Evolutionary conservation across 2,329 filamentous ascomycete species (phyloP), one percentile per base, ranked within the genome.

Genomic region (Aureobasidium pullulans): DNA sequence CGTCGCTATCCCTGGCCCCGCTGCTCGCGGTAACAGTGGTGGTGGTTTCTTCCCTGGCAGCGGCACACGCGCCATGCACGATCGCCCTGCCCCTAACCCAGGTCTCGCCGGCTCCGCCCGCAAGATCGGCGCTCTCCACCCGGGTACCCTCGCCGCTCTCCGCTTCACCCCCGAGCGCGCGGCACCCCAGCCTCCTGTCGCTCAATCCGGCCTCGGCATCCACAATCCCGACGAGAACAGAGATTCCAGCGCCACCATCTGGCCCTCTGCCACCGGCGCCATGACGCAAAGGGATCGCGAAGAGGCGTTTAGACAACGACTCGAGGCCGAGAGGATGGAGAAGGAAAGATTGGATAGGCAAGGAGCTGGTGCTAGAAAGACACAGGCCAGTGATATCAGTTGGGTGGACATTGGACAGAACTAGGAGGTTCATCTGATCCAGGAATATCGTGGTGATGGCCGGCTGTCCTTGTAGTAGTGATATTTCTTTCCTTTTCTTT

Each of bases 21-120:
- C 43, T 64, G 67, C 52, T 15, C 62, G 56, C 53, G 58, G 57
- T 15, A 57, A 48, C 32, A 77, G 77, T 43, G 79, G 85, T 50
- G 80, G 87, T 67, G 78, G 82, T 44, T 72, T 72, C 68, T 73
- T 72, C 63, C 71, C 71, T 15, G 69, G 69, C 48, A 63, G 54
- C 10, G 54, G 54, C 13, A 57, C 54, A 31, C 54, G 54, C n/a
- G 54, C 54, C 32, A 47, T 57, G 8, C 43, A 57, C 23, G 43
- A 57, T 15, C 54, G 54, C 10, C 47, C 47, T 11, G 13, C 6
- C 16, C 49, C 49, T 9, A 36, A 34, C 29, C 37, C 50, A 9
- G 50, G 37, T 15, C 39, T 39, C 34, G 16, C 15, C 9, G 44
- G 34, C 16, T 13, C 28, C 9, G 42, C 48, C 9, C 46, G 57